Evolutionary conservation across 768 basidiomycete genomes (phyloP), one percentile per base, ranked within the genome.

Genomic region (Sarcodon aspratus): DNA sequence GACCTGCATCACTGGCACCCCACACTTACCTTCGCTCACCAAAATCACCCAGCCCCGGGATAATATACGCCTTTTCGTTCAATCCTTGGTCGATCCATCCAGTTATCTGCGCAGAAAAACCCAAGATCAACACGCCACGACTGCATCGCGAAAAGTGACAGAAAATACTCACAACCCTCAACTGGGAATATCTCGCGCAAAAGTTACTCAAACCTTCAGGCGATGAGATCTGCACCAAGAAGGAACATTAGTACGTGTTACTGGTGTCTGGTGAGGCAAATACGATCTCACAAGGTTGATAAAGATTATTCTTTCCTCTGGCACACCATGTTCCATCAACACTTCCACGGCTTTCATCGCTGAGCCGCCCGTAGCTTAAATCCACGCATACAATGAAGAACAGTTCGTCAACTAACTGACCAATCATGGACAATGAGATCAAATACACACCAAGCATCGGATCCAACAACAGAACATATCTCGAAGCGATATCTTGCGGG

Each of bases 301-400:
- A 66, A 97, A 96, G 54, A 96, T 86, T 52, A 97, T 95, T 49
- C 91, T 79, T 50, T 96, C 92, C 65, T 96, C 91, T 12, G 88
- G 84, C 32, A 99, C 96, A 15, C 88, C 89, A 58, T 91, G 82
- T 43, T 91, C 86, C 65, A 85, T 80, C 10, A 98, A 72, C 3
- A 98, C 86, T 62, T 98, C 95, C 46, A 97, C 86, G 0, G 96
- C 96, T 62, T 98, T 97, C 66, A 94, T 93, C 7, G 94, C 95
- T 5, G 94, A 97, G 42, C 96, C 96, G 21, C 96, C 96, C 0
- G 95, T 98, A 0, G 95, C 95, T 78, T 53, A 27, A 21, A 27
- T 7, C 12, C 37, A 33, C 34, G 37, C 9, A 27, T 10, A 54
- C 49, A 32, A 48, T 76, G 50, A 33, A 54, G 40, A 10, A 11